Evolutionary conservation across 169 alveolate genomes (phyloP).

Genomic region (Amoebophrya sp.): DNA sequence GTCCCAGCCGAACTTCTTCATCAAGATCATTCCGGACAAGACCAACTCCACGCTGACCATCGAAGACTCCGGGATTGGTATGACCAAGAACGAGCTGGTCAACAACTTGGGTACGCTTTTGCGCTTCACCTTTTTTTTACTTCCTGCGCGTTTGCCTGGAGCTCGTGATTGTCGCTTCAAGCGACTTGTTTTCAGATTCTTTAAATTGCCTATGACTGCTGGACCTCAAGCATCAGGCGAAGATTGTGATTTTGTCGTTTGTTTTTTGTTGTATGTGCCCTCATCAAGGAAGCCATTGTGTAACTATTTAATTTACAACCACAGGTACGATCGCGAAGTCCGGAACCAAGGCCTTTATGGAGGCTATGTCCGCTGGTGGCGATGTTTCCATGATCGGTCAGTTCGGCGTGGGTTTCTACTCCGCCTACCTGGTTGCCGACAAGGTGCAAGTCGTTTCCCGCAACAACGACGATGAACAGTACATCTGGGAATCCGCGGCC

Average conservation of each 20-base stretch:
- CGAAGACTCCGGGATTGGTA: conserved; percentile 97
- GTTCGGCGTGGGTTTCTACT: conserved; percentile 88
- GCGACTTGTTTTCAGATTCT: not conserved
- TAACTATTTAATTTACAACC: not conserved
- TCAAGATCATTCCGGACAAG: conserved; percentile 94
- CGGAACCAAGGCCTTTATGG: conserved; percentile 99
- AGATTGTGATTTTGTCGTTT: not conserved
- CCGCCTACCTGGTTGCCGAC: conserved; percentile 81
- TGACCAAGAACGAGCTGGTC: conserved; percentile 95
- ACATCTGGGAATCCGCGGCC: conserved; percentile 97
- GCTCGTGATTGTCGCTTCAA: not conserved
- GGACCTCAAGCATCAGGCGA: not conserved
- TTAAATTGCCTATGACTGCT: not conserved
- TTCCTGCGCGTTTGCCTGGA: not conserved
- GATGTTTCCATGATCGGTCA: conserved; percentile 96
- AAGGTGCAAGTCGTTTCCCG: conserved; percentile 92
- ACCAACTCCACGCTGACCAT: conserved; percentile 91
- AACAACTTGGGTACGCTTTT: conserved; percentile 83
- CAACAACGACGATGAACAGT: conserved; percentile 90
- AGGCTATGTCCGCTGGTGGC: conserved; percentile 92
- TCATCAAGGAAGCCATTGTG: not conserved
- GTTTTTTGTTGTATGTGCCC: not conserved
- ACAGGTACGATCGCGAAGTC: conserved; percentile 93
- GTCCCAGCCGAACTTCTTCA: conserved; percentile 83
- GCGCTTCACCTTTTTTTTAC: not conserved